Conservation (phyloP, 1,139 yeast genomes). For the Magnusiomyces paraingens region DNA sequence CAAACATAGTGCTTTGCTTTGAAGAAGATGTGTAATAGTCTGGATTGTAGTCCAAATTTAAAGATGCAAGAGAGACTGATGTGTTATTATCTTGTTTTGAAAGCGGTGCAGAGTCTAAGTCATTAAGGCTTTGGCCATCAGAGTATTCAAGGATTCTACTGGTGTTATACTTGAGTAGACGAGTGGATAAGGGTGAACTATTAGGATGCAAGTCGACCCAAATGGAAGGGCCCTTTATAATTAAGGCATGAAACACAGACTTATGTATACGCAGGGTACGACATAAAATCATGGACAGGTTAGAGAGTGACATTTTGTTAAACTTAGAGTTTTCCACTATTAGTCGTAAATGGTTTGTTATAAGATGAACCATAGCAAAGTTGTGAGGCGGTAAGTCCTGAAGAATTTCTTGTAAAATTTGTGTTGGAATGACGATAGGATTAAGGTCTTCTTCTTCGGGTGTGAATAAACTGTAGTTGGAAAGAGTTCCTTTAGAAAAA, state of each 20-base stretch:
- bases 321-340: constrained; percentile 19
- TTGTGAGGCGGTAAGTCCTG: constrained; percentile 22
- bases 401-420: constrained; percentile 23
- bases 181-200: not conserved
- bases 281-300: constrained; percentile 29
- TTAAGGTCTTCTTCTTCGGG: constrained; percentile 18
- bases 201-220: constrained; percentile 21
- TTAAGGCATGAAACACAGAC: constrained; percentile 22
- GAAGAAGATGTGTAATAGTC: no score
- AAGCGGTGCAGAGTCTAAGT: no score
- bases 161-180: no score
- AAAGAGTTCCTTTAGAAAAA: not conserved
- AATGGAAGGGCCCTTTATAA: constrained; percentile 20
- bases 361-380: constrained; percentile 26
- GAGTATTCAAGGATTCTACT: no score
- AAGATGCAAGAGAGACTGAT: no score
- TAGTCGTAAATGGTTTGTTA: constrained; percentile 25
- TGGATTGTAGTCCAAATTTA: no score
- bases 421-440: constrained; percentile 19
- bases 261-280: constrained; percentile 30
- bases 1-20: no score
- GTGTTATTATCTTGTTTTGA: no score
- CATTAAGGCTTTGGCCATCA: no score
- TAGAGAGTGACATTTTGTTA: constrained; percentile 30
- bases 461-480: constrained; percentile 11